Conservation (phyloP, 805 yeast genomes). For the Ogataea minuta region DNA sequence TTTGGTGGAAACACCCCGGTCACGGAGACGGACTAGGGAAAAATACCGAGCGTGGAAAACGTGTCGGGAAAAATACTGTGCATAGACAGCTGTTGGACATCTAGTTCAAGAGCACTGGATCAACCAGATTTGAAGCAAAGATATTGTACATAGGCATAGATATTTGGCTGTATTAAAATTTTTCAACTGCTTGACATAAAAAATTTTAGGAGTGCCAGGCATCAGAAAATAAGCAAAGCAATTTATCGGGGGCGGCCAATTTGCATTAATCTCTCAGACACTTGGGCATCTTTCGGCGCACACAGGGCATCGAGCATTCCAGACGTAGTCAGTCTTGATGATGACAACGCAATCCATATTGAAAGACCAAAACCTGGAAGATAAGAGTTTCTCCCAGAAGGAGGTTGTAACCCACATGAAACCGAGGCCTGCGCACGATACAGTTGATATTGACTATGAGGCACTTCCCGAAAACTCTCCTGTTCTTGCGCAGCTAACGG, state of each 20-base stretch:
- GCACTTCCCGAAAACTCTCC: conserved; percentile 87
- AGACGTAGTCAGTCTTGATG: neutral
- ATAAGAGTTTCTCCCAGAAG: conserved; percentile 3
- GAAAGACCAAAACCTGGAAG: conserved; percentile 11
- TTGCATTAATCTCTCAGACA: neutral
- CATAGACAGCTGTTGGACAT: neutral
- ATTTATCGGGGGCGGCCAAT: conserved; percentile 3
- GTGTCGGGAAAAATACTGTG: neutral
- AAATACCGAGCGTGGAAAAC: neutral
- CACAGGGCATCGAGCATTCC: neutral
- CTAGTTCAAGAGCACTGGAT: neutral
- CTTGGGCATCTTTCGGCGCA: neutral
- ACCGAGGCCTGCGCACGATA: conserved; percentile 22
- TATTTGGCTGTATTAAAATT: conserved; percentile 7
- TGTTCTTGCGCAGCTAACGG: conserved; percentile 73
- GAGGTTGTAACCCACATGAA: conserved; percentile 2
- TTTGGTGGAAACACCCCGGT: too few species aligned
- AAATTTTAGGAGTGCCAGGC: conserved; percentile 3
- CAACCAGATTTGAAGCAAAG: neutral
- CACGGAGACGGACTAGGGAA: neutral
- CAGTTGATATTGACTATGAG: conserved; percentile 76
- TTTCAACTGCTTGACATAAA: conserved; percentile 9
- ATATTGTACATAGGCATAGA: conserved; percentile 1
- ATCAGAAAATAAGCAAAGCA: conserved; percentile 7
- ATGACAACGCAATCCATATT: conserved; percentile 6